Evolutionary conservation across 164 flowering plant genomes (phyloP).

Genomic region (Sextonia rubra): DNA sequence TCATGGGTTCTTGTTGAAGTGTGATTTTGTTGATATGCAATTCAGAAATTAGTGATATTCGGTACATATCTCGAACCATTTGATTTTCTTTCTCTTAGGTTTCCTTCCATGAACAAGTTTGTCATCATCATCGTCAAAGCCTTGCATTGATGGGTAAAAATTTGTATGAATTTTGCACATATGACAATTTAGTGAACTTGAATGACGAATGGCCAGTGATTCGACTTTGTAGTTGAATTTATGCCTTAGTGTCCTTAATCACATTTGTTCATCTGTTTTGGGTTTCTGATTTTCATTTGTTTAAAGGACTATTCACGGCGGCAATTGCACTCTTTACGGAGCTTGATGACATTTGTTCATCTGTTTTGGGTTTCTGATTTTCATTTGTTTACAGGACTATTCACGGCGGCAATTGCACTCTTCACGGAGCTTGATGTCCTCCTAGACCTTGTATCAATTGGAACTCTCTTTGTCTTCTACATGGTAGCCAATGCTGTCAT

Average conservation of each 20-base stretch:
- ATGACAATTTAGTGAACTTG: not conserved
- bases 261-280: too few species aligned
- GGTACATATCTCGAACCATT: too few species aligned
- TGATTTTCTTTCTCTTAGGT: too few species aligned
- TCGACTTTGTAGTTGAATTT: not conserved
- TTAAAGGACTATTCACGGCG: constrained; percentile 69
- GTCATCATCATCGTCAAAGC: too few species aligned
- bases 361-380: not conserved
- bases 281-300: not conserved
- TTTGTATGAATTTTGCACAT: not conserved
- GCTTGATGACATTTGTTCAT: too few species aligned
- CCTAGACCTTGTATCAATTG: constrained; percentile 76
- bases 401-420: constrained; percentile 66
- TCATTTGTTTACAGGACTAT: constrained; percentile 44
- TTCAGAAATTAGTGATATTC: too few species aligned
- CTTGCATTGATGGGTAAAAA: too few species aligned
- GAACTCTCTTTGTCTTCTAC: constrained; percentile 88
- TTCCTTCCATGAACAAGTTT: too few species aligned
- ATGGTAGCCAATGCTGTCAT: constrained; percentile 93
- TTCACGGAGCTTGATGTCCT: constrained; percentile 77
- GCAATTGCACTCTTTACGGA: constrained; percentile 78
- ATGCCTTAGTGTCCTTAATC: too few species aligned
- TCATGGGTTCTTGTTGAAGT: too few species aligned
- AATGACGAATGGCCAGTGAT: not conserved
- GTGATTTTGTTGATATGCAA: too few species aligned